A percentile compares a stretch with the other conserved stretches of the same genome.
phyloP scores from a whole-genome alignment of 2,329 filamentous ascomycete species.

The Cytospora piceae region DNA sequence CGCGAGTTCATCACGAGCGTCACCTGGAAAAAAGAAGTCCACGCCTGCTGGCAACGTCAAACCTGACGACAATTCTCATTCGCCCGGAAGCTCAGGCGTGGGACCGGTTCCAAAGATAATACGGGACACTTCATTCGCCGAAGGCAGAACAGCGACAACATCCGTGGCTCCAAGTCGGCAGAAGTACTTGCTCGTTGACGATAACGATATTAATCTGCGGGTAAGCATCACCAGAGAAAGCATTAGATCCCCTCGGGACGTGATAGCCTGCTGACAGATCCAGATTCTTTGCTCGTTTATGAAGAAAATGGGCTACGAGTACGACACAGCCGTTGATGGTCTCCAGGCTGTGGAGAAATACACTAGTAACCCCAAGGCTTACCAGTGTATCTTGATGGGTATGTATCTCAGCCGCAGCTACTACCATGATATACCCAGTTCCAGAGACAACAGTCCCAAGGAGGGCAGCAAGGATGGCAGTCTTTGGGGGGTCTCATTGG shows the following conservation, averaged over 20 bases:
- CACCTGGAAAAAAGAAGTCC: background rate
- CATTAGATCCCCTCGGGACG: background rate
- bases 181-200: slow-evolving; percentile 45
- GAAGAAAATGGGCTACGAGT: slow-evolving; percentile 43
- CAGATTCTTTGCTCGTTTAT: slow-evolving; percentile 44
- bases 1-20: background rate
- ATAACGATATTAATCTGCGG: slow-evolving; percentile 46
- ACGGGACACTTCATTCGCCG: background rate
- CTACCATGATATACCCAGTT: background rate
- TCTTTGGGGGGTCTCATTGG: background rate
- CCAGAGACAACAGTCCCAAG: background rate
- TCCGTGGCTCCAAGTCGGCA: background rate
- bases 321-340: slow-evolving; percentile 50
- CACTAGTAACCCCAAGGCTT: slow-evolving; percentile 39
- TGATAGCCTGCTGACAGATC: background rate
- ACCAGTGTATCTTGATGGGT: slow-evolving; percentile 55
- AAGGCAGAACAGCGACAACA: background rate
- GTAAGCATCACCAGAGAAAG: background rate
- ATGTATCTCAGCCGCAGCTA: slow-evolving; percentile 14
- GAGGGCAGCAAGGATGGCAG: background rate
- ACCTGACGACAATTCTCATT: background rate
- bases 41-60: background rate
- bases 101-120: background rate
- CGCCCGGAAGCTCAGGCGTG: background rate
- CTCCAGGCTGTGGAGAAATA: slow-evolving; percentile 52